Base-by-base conservation (phyloP, 1,284 basidiomycete species). In the Heterobasidion irregulare region DNA sequence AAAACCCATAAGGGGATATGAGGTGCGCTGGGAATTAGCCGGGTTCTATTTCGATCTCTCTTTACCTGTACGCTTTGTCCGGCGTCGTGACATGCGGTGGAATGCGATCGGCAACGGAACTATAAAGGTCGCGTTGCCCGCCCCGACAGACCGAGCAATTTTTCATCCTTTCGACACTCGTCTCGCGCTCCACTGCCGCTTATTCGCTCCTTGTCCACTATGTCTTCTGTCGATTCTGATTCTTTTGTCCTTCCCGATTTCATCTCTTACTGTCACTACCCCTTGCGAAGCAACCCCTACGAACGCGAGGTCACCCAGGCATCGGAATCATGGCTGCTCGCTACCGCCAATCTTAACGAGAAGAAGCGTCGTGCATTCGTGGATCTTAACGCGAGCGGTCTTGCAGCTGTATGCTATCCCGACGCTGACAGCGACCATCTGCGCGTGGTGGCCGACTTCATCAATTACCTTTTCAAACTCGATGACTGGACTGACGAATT, bases 331-430 rank as follows among this genome's bases (percentile, higher is more conserved):
- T 87, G 85, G 85, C 59, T 60, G 8, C 70, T 87, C 9, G 71
- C 79, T 58, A 59, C 63, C 32, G 74, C 73, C 35, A 75, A 75
- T 15, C 75, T 85, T 57, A 74, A 74, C 26, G 66, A 74, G 46
- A 78, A 78, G 59, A 75, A 75, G 53, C 70, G 76, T 52, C 66
- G 68, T 36, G 79, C 77, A 5, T 71, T 86, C 52, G 74, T 75
- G 58, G 80, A 80, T n/a, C 71, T 86, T 47, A 77, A 82, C 60
- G 82, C 82, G 15, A 84, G 85, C 52, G 78, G 83, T 61, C 78
- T 88, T 58, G 80, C 84, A 16, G 81, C 83, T 1, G 77, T 73
- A 63, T 84, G 81, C 66, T 88, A 86, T 65, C 75, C 80, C 47
- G 72, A 75, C 34, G 72, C 78, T 35, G 66, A 77, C 16, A 64